Evolutionary conservation across 768 basidiomycete species (phyloP).

Genomic region (Guyanaporus albipodus): DNA sequence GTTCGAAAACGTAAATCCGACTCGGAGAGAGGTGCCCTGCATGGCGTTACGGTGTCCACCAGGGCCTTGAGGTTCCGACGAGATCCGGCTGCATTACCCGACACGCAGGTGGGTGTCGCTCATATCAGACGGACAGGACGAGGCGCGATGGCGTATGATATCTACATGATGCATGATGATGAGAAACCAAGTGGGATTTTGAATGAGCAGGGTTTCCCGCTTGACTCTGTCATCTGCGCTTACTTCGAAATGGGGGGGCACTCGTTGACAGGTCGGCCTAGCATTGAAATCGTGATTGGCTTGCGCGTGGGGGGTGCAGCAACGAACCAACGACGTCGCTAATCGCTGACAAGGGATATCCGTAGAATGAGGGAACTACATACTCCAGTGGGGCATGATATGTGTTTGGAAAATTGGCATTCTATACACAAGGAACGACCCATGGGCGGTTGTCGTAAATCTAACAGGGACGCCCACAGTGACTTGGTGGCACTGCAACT

Average conservation of each 20-base stretch:
- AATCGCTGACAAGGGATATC: too few species aligned
- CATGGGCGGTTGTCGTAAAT: too few species aligned
- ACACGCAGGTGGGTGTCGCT: too few species aligned
- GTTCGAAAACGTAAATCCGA: neutral
- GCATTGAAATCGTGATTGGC: neutral
- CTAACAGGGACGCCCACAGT: neutral
- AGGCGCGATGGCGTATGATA: too few species aligned
- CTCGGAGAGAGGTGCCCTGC: neutral
- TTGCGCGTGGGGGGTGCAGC: neutral
- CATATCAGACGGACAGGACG: neutral
- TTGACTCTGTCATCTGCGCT: too few species aligned
- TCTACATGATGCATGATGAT: too few species aligned
- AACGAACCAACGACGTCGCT: too few species aligned
- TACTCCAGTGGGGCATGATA: neutral
- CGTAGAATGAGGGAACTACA: neutral
- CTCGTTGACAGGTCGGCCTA: neutral
- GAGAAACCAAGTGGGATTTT: too few species aligned
- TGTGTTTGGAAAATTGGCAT: constrained; percentile 10
- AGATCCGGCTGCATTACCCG: neutral
- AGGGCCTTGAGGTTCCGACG: constrained; percentile 6
- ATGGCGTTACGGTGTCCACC: neutral
- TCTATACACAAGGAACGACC: constrained; percentile 12
- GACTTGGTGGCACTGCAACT: too few species aligned
- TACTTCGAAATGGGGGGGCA: constrained; percentile 6
- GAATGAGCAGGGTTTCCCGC: neutral